phyloP scores from a whole-genome alignment of 352 stramenopile genomes.

The Globisporangium polare region DNA sequence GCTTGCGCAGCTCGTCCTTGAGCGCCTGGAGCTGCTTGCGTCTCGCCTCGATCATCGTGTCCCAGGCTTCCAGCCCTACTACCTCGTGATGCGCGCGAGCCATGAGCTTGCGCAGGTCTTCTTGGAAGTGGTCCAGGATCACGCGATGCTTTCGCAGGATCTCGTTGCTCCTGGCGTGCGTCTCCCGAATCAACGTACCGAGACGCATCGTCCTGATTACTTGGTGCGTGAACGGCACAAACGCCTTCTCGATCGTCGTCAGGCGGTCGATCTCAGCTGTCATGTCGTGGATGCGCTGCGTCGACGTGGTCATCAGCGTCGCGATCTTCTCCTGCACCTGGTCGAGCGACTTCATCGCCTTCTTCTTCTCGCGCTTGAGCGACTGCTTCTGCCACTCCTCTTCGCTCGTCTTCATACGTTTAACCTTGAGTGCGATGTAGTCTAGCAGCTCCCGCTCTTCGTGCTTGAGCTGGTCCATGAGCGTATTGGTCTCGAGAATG shows the following conservation, averaged over 20 bases:
- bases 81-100: slow-evolving; percentile 47
- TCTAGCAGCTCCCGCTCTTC: slow-evolving; percentile 69
- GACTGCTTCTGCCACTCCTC: slow-evolving; percentile 84
- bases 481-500: slow-evolving; percentile 54
- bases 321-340: slow-evolving; percentile 50
- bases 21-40: slow-evolving; percentile 56
- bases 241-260: slow-evolving; percentile 57
- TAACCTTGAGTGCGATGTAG: slow-evolving; percentile 73
- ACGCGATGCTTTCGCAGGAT: slow-evolving; percentile 37
- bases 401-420: slow-evolving; percentile 68
- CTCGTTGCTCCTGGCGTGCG: slow-evolving; percentile 33
- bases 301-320: slow-evolving; percentile 38
- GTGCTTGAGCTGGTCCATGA: slow-evolving; percentile 48
- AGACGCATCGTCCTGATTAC: slow-evolving; percentile 50
- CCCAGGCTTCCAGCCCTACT: slow-evolving; percentile 54
- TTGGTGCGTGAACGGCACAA: slow-evolving; percentile 76
- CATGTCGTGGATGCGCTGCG: slow-evolving; percentile 57
- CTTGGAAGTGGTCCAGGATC: slow-evolving; percentile 50
- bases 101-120: slow-evolving; percentile 56
- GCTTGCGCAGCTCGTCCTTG: slow-evolving; percentile 44
- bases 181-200: slow-evolving; percentile 32
- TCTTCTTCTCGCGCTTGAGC: slow-evolving; percentile 80
- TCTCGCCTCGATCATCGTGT: slow-evolving; percentile 57
- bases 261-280: slow-evolving; percentile 59
- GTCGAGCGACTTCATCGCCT: slow-evolving; percentile 57